Evolutionary conservation across 768 basidiomycete species (phyloP), one percentile per base, ranked within the genome.

Genomic region (Boletus vermiculosoides): DNA sequence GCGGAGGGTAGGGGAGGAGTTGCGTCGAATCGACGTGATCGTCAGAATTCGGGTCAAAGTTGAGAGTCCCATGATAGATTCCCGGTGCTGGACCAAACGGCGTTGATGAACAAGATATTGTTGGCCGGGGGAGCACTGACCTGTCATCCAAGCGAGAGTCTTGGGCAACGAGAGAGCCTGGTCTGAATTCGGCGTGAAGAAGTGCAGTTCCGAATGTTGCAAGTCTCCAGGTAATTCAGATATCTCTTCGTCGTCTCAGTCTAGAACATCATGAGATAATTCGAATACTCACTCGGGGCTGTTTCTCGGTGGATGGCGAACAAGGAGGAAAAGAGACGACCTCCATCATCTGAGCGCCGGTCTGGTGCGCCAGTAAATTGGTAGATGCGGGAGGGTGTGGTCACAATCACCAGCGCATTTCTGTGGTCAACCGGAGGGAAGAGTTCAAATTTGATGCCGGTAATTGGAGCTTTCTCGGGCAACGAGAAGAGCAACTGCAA

Each of bases 81-180:
- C 96, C 96, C 42, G 90, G 88, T 15, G 83, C 93, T 94, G 63
- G 3, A 55, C 11, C 53, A 34, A 36, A 22, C 2, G 16, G 8
- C 16, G 16, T 33, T 52, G 20, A 53, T 56, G 20, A 62, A 23
- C 44, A 55, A 55, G 47, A 49, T 12, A 49, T 44, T 9, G 23
- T 25, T 15, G 25, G 2, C 16, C 1, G 0, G 4, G 3, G 22
- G 12, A 49, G 31, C 20, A 63, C 83, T 62, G 54, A 92, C 95
- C 85, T 48, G 93, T 96, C 77, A 96, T 80, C 96, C 96, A 98
- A 5, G 93, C 96, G 62, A 97, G 76, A 25, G 77, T 79, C 64
- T 80, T 86, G 1, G 94, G 89, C 31, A 90, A 69, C 15, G 86
- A 86, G 34, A 83, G 74, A 20, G 83, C 82, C 73, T 90, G 85